A percentile compares a stretch with the other conserved stretches of the same genome.
phyloP scores from a whole-genome alignment of 2,329 filamentous ascomycete species.

The Fusarium sp. region DNA sequence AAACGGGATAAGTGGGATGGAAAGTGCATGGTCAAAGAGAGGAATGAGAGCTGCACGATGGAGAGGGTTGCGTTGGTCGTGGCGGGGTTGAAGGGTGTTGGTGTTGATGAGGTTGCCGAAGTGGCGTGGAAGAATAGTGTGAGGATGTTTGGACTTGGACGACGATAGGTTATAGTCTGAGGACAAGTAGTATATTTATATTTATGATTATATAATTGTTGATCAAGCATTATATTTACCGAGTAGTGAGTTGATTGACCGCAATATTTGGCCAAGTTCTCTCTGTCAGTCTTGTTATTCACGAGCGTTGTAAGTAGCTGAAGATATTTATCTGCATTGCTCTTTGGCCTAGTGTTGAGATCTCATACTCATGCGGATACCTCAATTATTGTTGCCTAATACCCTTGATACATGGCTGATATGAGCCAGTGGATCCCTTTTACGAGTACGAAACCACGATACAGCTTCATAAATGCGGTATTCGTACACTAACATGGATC shows the following conservation, averaged over 20 bases:
- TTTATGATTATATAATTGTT: background rate
- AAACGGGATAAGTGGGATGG: conserved; percentile 64
- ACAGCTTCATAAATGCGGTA: background rate
- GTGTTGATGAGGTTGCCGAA: conserved; percentile 58
- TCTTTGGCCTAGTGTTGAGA: background rate
- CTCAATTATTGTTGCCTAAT: background rate
- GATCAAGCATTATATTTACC: background rate
- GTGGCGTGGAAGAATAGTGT: conserved; percentile 56
- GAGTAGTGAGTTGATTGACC: background rate
- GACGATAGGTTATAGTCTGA: conserved; percentile 21
- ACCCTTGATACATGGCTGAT: conserved; percentile 8
- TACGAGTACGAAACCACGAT: conserved; percentile 16
- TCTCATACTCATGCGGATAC: background rate
- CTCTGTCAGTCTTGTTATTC: too few relatives aligned
- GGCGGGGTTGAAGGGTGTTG: conserved; percentile 61
- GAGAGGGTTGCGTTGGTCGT: conserved; percentile 62
- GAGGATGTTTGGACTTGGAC: conserved; percentile 50
- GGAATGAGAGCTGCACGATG: conserved; percentile 65
- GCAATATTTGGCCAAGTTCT: background rate
- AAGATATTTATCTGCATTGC: too few relatives aligned
- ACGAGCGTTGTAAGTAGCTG: too few relatives aligned
- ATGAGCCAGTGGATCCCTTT: conserved; percentile 22
- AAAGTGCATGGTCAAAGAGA: conserved; percentile 63
- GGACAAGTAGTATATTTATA: background rate
- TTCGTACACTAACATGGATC: background rate